Evolutionary conservation across 345 rosid genomes (phyloP), one percentile per base, ranked within the genome.

Genomic region (Sonneratia alba): DNA sequence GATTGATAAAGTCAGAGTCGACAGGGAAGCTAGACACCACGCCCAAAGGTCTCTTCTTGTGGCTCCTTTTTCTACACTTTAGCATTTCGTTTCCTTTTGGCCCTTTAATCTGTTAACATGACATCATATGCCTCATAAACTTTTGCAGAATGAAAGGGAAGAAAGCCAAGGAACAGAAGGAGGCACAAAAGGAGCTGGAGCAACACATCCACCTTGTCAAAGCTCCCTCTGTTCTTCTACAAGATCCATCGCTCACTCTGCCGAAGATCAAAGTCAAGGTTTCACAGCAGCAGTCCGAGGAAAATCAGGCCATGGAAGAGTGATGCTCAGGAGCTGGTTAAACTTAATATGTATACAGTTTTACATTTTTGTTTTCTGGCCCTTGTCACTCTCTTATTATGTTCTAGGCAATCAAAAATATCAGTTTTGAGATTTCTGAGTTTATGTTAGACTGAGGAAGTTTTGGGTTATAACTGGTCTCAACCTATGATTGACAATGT

Each of bases 1-100:
- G 88, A 92, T 96, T 19, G 91, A 73, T 66, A 87, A 91, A 82
- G 85, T 96, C 73, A 88, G 91, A 81, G 73, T 70, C 6, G 78
- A 68, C 0, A 86, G 99, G 85, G 82, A 67, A 62, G 77, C 69
- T n/a, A 73, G 71, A n/a, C 91, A 91, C 81, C 88, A 89, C 18
- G 38, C 62, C 9, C 72, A 57, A 74, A 88, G 97, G 97, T 90
- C 66, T 42, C 10, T 42, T 5, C 45, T 15, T 40, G 45, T 16
- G 21, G 32, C 32, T 40, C 7, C 43, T 40, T 55, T 59, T 59
- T 22, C 59, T 19, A 18, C 22, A 19, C 8, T 15, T 53, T 53
- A 7, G 14, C 7, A 53, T 40, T 40, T 4, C 59, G 4, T 19
- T 7, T 36, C 68, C 8, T 8, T 67, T 67, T 40, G 70, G 2